Evolutionary conservation across 164 flowering plant species (phyloP), one percentile per base, ranked within the genome.

Genomic region (Vitis rupestris): DNA sequence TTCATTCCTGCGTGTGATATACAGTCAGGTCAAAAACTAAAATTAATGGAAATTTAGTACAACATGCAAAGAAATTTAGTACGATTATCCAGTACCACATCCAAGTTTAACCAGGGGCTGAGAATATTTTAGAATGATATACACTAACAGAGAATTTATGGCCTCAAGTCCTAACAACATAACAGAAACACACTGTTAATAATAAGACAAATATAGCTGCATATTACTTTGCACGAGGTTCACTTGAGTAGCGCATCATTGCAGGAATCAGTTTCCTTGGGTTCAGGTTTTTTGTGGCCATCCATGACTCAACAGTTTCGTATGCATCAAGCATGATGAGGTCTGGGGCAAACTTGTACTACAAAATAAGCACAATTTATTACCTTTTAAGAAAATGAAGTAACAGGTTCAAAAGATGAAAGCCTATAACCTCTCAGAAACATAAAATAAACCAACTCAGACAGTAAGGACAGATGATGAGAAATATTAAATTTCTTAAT

Each of bases 161-260:
- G 44, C 44, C 44, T 37, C 44, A 37, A 37, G 6, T 37, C 44
- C 44, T 3, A 37, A 37, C 44, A 37, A 37, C 44, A 37, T 3
- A 37, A 37, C 44, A 37, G 7, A 6, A 37, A 37, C 44, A 37
- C 7, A 6, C 44, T 37, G 44, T 6, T 37, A 4, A 37, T 37
- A 6, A 37, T 37, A 37, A 37, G 44, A 23, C 37, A 73, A 50
- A 73, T 10, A n/a, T 3, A 17, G 56, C 48, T 49, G 15, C 8
- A 65, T 64, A 73, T 82, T 93, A 95, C 99, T 89, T 96, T 53
- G 98, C 94, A 87, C 92, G 99, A 74, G 99, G 97, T 86, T 96
- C 98, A 81, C 92, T 93, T 76, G 97, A 90, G 83, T 96, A 93
- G 67, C 97, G 94, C 99, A 96, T 93, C 99, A 96, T 93, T 74